Conservation (phyloP, 2,329 filamentous ascomycete genomes). For the Venturia aucupariae region DNA sequence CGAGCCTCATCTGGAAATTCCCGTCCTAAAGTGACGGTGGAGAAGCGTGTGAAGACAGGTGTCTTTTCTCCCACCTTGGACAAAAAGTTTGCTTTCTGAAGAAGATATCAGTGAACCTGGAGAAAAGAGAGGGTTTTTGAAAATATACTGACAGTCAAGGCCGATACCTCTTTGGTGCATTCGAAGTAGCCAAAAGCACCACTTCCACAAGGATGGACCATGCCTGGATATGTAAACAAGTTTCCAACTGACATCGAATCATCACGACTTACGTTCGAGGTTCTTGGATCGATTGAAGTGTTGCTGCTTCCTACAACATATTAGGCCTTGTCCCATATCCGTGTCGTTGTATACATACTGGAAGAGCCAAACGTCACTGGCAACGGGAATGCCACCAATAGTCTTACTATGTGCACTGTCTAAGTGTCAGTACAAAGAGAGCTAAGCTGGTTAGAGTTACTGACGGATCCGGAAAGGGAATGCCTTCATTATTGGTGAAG, state of each 20-base stretch:
- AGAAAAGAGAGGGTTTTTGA: neutral
- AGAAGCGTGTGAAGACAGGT: conserved; percentile 36
- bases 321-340: neutral
- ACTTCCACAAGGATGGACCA: conserved; percentile 34
- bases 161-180: conserved; percentile 30
- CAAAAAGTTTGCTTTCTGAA: conserved; percentile 34
- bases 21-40: conserved; percentile 35
- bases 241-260: conserved; percentile 18
- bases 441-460: conserved; percentile 15
- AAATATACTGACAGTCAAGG: conserved; percentile 22
- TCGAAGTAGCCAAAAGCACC: conserved; percentile 42
- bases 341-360: conserved; percentile 23
- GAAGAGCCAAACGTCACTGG: conserved; percentile 43
- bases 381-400: conserved; percentile 42
- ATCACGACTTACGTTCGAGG: conserved; percentile 29
- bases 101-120: conserved; percentile 10
- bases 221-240: conserved; percentile 19
- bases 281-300: conserved; percentile 48
- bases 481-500: conserved; percentile 47
- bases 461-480: conserved; percentile 41
- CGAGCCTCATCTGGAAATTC: conserved; percentile 38
- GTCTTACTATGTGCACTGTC: conserved; percentile 41
- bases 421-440: neutral
- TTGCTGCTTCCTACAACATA: conserved; percentile 36
- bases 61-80: conserved; percentile 33